Percentiles rank a stretch among this genome's conserved stretches.
Evolutionary conservation across 768 basidiomycete species (phyloP).

Genomic region (Myochromella boudieri): DNA sequence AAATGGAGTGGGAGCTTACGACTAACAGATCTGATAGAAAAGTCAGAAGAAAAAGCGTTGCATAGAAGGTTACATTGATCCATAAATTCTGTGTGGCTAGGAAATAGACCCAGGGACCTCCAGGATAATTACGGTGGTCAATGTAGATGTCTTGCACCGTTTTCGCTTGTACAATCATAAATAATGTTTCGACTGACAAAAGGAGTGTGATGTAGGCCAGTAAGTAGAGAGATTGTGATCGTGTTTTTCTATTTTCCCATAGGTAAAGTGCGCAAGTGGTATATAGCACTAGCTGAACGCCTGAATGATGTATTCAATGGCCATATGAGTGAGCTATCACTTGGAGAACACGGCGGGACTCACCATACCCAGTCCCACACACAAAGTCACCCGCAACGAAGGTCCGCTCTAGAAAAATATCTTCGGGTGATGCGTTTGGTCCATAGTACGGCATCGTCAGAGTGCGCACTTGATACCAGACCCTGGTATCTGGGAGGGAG

Average conservation of each 20-base stretch:
- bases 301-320: no score
- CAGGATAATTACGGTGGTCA: slow-evolving; percentile 39
- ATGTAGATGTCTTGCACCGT: slow-evolving; percentile 43
- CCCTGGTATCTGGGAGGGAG: no score
- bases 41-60: slow-evolving; percentile 35
- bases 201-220: slow-evolving; percentile 40
- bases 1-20: slow-evolving; percentile 23
- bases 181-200: slow-evolving; percentile 37
- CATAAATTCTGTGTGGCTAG: slow-evolving; percentile 34
- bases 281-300: slow-evolving; percentile 38
- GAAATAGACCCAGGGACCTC: slow-evolving; percentile 38
- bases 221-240: slow-evolving; percentile 29
- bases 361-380: no score
- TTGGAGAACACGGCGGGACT: no score
- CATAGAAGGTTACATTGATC: slow-evolving; percentile 36
- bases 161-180: slow-evolving; percentile 36
- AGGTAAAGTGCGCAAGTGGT: slow-evolving; percentile 34
- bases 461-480: no score
- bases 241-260: slow-evolving; percentile 31
- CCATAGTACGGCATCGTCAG: no score
- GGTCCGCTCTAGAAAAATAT: no score
- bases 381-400: no score
- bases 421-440: no score
- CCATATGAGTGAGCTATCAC: no score
- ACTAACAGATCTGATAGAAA: slow-evolving; percentile 42